A percentile compares a stretch with the other conserved stretches of the same genome.
Conservation (phyloP, 1,284 basidiomycete genomes). For the Sporisorium graminicola region DNA sequence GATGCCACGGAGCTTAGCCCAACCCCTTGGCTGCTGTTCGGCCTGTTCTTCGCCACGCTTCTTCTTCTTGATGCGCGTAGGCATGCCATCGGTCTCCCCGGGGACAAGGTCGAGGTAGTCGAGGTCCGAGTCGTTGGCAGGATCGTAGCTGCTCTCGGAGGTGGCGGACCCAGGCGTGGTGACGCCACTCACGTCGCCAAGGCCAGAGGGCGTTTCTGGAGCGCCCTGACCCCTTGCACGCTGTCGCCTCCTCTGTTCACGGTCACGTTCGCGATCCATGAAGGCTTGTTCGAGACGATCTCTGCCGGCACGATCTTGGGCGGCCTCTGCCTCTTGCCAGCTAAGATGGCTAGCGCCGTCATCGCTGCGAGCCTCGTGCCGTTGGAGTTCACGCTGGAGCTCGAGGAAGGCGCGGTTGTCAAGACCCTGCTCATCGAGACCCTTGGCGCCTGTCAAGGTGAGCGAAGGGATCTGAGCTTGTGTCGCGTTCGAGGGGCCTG, state of each 20-base stretch:
- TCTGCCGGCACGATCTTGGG: conserved; percentile 16
- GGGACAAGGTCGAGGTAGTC: conserved; percentile 66
- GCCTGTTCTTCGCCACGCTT: conserved; percentile 21
- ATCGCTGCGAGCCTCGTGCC: conserved; percentile 53
- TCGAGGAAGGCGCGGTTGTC: conserved; percentile 64
- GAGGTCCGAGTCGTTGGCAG: conserved; percentile 62
- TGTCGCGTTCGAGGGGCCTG: not conserved
- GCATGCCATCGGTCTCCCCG: conserved; percentile 69
- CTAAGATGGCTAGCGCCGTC: conserved; percentile 29
- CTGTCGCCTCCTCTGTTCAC: conserved; percentile 28
- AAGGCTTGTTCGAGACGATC: conserved; percentile 37
- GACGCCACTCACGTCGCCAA: conserved; percentile 40
- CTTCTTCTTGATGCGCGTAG: conserved; percentile 43
- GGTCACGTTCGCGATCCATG: conserved; percentile 42
- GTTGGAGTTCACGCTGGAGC: conserved; percentile 58
- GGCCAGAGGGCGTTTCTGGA: conserved; percentile 17
- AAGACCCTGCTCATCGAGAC: conserved; percentile 62
- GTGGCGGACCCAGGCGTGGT: conserved; percentile 58
- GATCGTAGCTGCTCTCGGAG: conserved; percentile 64
- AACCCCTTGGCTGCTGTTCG: conserved; percentile 53
- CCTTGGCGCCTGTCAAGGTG: conserved; percentile 54
- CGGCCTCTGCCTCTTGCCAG: conserved; percentile 26
- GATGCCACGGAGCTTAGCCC: conserved; percentile 61
- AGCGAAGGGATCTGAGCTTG: conserved; percentile 39
- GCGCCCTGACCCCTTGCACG: not conserved